These are phyloP conservation scores for Ogataea dorogensis DNA, from an alignment of 805 yeast genomes.

Conservation along the genomic window DNA sequence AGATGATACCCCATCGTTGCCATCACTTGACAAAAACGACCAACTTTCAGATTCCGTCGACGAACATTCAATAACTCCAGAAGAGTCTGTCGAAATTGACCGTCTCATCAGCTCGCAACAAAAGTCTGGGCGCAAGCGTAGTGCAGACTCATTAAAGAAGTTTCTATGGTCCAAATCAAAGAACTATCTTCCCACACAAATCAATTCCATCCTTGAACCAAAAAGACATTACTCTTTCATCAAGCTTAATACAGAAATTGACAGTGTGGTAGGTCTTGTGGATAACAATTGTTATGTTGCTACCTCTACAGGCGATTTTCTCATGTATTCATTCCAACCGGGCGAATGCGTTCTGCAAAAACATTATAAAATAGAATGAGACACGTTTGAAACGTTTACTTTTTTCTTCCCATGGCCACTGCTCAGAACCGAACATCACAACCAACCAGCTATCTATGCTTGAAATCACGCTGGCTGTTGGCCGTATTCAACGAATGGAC, in stretches of 20 bases:
- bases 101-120: slow-evolving; percentile 25
- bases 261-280: slow-evolving; percentile 31
- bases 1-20: slow-evolving; percentile 3
- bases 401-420: slow-evolving; percentile 12
- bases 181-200: slow-evolving; percentile 66
- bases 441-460: slow-evolving; percentile 26
- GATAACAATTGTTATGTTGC: slow-evolving; percentile 61
- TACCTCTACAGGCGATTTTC: slow-evolving; percentile 77
- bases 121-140: slow-evolving; percentile 12
- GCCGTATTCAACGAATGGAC: slow-evolving; percentile 17
- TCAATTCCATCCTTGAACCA: slow-evolving; percentile 83
- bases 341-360: slow-evolving; percentile 79
- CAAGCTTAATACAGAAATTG: slow-evolving; percentile 45
- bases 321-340: slow-evolving; percentile 61
- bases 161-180: slow-evolving; percentile 30
- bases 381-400: slow-evolving; percentile 6
- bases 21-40: slow-evolving; percentile 1
- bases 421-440: slow-evolving; percentile 23
- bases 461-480: slow-evolving; percentile 25
- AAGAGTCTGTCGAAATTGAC: slow-evolving; percentile 30
- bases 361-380: slow-evolving; percentile 18
- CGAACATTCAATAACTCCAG: slow-evolving; percentile 26
- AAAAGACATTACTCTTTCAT: slow-evolving; percentile 88
- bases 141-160: slow-evolving; percentile 27
- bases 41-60: slow-evolving; percentile 8